These are phyloP conservation scores for Paraurostyla sp. DNA, from an alignment of 73 alveolate genomes.

Conservation along the genomic window DNA sequence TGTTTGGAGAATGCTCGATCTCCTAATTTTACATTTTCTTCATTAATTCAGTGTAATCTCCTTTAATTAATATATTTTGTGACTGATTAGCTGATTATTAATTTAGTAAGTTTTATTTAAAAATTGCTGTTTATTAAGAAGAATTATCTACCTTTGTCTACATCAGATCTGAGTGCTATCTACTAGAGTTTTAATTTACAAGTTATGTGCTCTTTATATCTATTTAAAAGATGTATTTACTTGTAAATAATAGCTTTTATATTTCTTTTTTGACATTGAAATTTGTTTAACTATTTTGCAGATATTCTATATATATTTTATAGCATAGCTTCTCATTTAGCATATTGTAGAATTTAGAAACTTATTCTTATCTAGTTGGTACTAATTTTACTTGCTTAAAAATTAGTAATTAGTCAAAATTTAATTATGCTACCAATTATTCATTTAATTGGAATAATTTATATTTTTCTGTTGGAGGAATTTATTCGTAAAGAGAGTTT, in stretches of 20 bases:
- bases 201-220: background rate
- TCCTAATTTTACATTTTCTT: too few species aligned
- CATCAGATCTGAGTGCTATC: background rate
- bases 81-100: too few species aligned
- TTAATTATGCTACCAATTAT: background rate
- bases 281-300: background rate
- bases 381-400: background rate
- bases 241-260: background rate
- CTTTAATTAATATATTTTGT: background rate
- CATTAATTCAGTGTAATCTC: background rate
- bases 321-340: background rate
- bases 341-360: background rate
- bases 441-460: background rate
- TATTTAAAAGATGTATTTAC: background rate
- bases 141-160: background rate
- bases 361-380: background rate
- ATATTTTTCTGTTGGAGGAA: background rate
- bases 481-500: background rate
- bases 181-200: too few species aligned
- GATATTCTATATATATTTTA: background rate
- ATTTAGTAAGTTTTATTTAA: background rate
- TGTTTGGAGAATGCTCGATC: background rate
- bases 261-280: background rate
- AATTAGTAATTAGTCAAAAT: background rate
- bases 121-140: conserved; percentile 13